Evolutionary conservation across 208 protist species (phyloP).

Genomic region (Tritrichomonas foetus): DNA sequence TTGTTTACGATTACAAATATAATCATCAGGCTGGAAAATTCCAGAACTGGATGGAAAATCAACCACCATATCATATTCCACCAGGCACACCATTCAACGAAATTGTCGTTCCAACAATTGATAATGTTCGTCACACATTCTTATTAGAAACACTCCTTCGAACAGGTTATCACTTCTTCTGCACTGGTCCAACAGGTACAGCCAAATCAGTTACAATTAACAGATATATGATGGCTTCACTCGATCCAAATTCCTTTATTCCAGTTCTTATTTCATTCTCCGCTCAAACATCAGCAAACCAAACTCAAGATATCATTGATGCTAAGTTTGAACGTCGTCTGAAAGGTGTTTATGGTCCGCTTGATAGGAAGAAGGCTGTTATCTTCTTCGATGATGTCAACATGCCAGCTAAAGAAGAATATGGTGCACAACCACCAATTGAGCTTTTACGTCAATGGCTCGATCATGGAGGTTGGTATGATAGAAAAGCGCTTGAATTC

Average conservation of each 20-base stretch:
- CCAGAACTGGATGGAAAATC: constrained; percentile 79
- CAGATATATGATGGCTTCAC: constrained; percentile 77
- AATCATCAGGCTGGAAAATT: constrained; percentile 68
- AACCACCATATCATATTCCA: constrained; percentile 73
- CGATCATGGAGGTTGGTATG: constrained; percentile 87
- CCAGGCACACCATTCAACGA: constrained; percentile 73
- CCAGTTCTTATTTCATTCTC: constrained; percentile 92
- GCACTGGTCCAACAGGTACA: constrained; percentile 89
- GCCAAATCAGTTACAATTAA: constrained; percentile 88
- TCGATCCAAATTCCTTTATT: constrained; percentile 77
- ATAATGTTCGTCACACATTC: constrained; percentile 87
- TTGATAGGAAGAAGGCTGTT: constrained; percentile 85
- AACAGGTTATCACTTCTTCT: constrained; percentile 78
- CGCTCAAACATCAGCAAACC: constrained; percentile 86
- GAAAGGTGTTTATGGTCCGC: constrained; percentile 80
- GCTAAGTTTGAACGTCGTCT: constrained; percentile 86
- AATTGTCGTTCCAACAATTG: constrained; percentile 91
- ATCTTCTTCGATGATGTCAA: constrained; percentile 97
- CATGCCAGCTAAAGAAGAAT: constrained; percentile 92
- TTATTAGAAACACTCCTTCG: constrained; percentile 77
- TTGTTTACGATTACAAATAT: constrained; percentile 86
- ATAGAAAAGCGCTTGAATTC: constrained; percentile 79
- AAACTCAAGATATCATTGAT: constrained; percentile 93
- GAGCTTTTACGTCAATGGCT: constrained; percentile 94
- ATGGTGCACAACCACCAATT: constrained; percentile 94